Evolutionary conservation across 78 protist genomes (phyloP).

Genomic region (Speleostelium caveatum): DNA sequence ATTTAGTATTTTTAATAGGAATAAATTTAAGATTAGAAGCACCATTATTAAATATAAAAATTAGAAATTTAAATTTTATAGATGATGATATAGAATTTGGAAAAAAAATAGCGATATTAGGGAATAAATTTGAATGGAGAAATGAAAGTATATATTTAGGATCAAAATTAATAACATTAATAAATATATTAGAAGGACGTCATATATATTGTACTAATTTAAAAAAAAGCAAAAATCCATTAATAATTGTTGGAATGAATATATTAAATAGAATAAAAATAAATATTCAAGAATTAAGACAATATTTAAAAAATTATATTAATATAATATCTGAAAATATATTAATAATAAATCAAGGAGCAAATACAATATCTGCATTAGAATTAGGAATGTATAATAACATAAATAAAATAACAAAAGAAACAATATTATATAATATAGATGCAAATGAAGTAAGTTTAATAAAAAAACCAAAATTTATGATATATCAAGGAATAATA

Average conservation of each 20-base stretch:
- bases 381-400: background rate
- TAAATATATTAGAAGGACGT: slow-evolving; percentile 11
- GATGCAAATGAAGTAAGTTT: background rate
- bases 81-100: slow-evolving; percentile 10
- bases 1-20: slow-evolving; percentile 11
- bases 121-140: slow-evolving; percentile 24
- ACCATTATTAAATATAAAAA: slow-evolving; percentile 19
- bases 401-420: background rate
- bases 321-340: slow-evolving; percentile 5
- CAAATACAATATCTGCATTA: background rate
- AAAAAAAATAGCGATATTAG: slow-evolving; percentile 18
- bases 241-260: slow-evolving; percentile 5
- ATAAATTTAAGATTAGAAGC: slow-evolving; percentile 3
- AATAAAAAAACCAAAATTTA: background rate
- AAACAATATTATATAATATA: slow-evolving; percentile 1
- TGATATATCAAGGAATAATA: slow-evolving; percentile 5
- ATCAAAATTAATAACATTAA: background rate
- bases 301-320: background rate
- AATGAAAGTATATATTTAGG: slow-evolving; percentile 13
- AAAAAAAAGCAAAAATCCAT: background rate
- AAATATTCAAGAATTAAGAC: background rate
- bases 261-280: background rate
- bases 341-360: background rate
- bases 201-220: background rate
- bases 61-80: slow-evolving; percentile 13